Evolutionary conservation across 768 basidiomycete genomes (phyloP).

Genomic region (Heimioporus sp.): DNA sequence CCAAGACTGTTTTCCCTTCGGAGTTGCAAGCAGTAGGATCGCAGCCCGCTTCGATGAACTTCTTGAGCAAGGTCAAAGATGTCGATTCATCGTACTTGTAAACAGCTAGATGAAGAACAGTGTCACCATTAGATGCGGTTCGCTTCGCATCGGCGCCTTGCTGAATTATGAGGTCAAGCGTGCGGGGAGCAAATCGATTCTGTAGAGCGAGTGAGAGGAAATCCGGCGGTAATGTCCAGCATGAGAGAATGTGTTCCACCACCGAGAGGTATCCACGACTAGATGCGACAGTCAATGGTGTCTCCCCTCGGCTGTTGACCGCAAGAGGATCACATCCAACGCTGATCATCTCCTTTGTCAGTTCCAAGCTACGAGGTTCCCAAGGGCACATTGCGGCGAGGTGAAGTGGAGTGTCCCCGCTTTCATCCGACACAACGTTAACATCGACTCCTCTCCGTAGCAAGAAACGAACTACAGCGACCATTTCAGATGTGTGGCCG

Average conservation of each 20-base stretch:
- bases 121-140: no score
- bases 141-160: no score
- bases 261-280: background rate
- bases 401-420: background rate
- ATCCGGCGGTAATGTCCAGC: no score
- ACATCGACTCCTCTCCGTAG: slow-evolving; percentile 1
- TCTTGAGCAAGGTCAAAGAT: no score
- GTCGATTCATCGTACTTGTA: no score
- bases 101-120: no score
- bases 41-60: no score
- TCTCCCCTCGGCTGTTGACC: background rate
- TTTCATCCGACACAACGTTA: background rate
- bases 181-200: no score
- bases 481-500: background rate
- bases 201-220: no score
- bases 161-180: no score
- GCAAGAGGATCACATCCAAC: background rate
- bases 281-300: background rate
- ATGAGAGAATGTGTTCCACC: background rate
- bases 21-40: no score
- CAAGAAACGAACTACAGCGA: slow-evolving; percentile 1
- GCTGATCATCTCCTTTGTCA: background rate
- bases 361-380: slow-evolving; percentile 1
- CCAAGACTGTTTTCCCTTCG: no score
- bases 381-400: background rate